Evolutionary conservation across 2,329 filamentous ascomycete genomes (phyloP).

Genomic region (Microascus cirrosus): DNA sequence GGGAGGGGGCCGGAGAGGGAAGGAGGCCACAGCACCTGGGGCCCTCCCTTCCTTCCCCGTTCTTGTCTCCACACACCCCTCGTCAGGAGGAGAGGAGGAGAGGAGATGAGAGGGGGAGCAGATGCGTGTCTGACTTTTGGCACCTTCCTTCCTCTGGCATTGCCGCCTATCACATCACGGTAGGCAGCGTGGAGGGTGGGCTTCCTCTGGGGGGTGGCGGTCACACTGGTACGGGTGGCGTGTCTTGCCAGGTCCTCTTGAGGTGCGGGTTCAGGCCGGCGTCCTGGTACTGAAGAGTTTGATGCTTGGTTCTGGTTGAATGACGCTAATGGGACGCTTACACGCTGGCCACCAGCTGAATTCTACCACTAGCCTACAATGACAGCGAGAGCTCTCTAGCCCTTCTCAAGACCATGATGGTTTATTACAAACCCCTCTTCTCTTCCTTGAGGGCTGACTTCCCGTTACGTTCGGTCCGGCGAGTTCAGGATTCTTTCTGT

Average conservation of each 20-base stretch:
- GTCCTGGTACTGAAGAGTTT: not conserved
- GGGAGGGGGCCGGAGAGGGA: not conserved
- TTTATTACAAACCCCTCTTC: too few species aligned
- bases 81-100: not conserved
- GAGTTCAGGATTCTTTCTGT: not conserved
- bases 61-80: not conserved
- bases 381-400: not conserved
- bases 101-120: not conserved
- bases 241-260: not conserved
- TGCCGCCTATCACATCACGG: not conserved
- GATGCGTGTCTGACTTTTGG: not conserved
- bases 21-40: not conserved
- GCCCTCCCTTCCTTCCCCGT: not conserved
- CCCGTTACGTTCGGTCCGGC: not conserved
- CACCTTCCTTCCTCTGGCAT: not conserved
- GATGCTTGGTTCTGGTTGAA: not conserved
- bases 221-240: not conserved
- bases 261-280: not conserved
- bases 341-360: not conserved
- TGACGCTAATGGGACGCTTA: not conserved
- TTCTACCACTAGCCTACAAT: not conserved
- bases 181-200: not conserved
- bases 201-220: too few species aligned
- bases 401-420: too few species aligned
- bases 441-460: not conserved